Evolutionary conservation across 176 grass and related monocot genomes (phyloP), one percentile per base, ranked within the genome.

Genomic region (Zea luxurians): DNA sequence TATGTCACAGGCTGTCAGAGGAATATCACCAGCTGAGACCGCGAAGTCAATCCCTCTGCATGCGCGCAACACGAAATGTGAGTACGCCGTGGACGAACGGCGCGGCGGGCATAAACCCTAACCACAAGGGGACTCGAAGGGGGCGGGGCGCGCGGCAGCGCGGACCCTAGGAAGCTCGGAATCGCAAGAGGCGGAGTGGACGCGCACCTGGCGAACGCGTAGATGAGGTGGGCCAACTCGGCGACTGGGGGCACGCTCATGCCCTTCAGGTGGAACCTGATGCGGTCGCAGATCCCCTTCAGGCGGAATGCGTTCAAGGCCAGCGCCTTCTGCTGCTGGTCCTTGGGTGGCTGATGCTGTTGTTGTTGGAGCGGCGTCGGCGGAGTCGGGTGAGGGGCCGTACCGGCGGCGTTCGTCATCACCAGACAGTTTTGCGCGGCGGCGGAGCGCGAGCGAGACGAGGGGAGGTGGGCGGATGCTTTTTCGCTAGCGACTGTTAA

Each of bases 1-100:
- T 85, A 99, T 86, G 1, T 87, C 55, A 53, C 70, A 2, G 55
- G 86, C 80, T 20, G 90, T 78, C 17, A 1, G 1, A 73, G 96
- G 96, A 67, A 95, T 62, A 78, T 95, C 86, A 9, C 80, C 88
- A 64, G 70, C 79, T 45, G 92, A 92, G 65, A 99, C 90, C 40
- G 92, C 85, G 69, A 86, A 99, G 64, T 99, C 96, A 53, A 99
- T 95, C 42, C 92, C 90, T 78, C 96, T 99, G 90, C 73, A 78
- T 74, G 45, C 44, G 81, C 13, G 42, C 71, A 69, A 74, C 20
- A 12, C 70, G 46, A 66, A 80, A 11, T 49, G 61, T 72, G 46
- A 34, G 45, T 75, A 36, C 27, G 12, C 18, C 16, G n/a, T 38
- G 6, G 34, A 42, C n/a, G 52, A 81, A 50, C 49, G n/a, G 2